Evolutionary conservation across 768 basidiomycete genomes (phyloP).

Genomic region (Mycena maculata): DNA sequence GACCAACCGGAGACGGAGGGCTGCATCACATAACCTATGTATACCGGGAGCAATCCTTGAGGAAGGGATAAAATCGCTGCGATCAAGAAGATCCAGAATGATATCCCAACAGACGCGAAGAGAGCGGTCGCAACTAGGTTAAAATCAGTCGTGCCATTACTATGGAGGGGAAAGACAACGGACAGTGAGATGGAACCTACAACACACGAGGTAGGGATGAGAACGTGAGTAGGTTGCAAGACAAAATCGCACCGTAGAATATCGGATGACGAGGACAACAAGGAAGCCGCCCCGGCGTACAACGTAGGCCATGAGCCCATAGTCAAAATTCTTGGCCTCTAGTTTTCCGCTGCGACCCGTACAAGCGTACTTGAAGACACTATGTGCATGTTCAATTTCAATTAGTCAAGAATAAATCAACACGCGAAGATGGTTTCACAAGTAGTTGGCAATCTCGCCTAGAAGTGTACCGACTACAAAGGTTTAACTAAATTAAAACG

Average conservation of each 20-base stretch:
- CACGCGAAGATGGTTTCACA: constrained; percentile 50
- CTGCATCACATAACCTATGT: constrained; percentile 36
- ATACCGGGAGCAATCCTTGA: constrained; percentile 52
- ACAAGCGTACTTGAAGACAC: constrained; percentile 70
- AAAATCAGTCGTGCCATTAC: background rate
- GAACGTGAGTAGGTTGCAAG: too few species aligned
- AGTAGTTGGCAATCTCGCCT: constrained; percentile 74
- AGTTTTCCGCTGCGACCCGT: constrained; percentile 62
- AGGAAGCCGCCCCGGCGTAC: constrained; percentile 77
- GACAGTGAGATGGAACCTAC: constrained; percentile 31
- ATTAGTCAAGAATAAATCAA: background rate
- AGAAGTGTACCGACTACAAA: constrained; percentile 64
- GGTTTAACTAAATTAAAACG: background rate
- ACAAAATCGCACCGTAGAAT: constrained; percentile 18
- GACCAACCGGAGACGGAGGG: background rate
- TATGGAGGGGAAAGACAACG: background rate
- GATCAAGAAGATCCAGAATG: constrained; percentile 46
- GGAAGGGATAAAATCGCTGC: constrained; percentile 49
- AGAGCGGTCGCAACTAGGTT: constrained; percentile 41
- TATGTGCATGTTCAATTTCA: constrained; percentile 37
- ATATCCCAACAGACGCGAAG: constrained; percentile 48
- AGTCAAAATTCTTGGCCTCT: constrained; percentile 49
- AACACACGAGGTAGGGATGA: too few species aligned
- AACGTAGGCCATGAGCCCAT: constrained; percentile 53
- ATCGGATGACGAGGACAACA: constrained; percentile 63